Evolutionary conservation across 805 yeast genomes (phyloP), one percentile per base, ranked within the genome.

Genomic region (Candida oleophila): DNA sequence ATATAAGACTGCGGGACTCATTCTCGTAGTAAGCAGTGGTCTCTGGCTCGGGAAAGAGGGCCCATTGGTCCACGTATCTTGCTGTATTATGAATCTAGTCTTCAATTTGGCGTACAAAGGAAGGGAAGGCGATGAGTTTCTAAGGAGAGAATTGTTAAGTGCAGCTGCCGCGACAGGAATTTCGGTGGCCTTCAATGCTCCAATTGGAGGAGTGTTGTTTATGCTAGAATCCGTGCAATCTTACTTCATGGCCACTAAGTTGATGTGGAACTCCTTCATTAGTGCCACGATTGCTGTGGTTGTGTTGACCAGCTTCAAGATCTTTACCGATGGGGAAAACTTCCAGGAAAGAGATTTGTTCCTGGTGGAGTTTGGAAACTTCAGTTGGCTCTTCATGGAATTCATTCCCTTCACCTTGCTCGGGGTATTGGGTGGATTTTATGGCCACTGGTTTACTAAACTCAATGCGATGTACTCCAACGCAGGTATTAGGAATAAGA

Each of bases 41-140:
- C 57, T 89, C 2, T 86, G 92, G 88, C 74, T 86, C 4, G 96
- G 96, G 4, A 83, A 82, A 57, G 96, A 89, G 56, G 96, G 96
- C 1, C 96, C 96, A 0, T 62, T 89, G 45, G 91, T 87, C 21
- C 96, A 89, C 62, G 78, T 89, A 3, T 77, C 92, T 0, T 80
- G 87, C 53, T 81, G 87, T 51, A 68, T 82, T 22, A 54, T 56
- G 65, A 83, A 53, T 62, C 65, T 51, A 34, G 65, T 46, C 45
- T 67, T 59, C 50, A 47, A 50, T 28, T 38, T 77, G 7, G 60
- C 78, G 40, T 55, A 62, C 16, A 43, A 55, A 2, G 61, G 69
- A 43, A 63, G 71, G 2, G 60, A 56, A n/a, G 40, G 51, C 9
- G 22, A 41, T 5, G 89, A 83, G 56, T 89, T 87, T 0, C 64